phyloP scores from a whole-genome alignment of 2,329 filamentous ascomycete species.

The Fusarium sublunatum region DNA sequence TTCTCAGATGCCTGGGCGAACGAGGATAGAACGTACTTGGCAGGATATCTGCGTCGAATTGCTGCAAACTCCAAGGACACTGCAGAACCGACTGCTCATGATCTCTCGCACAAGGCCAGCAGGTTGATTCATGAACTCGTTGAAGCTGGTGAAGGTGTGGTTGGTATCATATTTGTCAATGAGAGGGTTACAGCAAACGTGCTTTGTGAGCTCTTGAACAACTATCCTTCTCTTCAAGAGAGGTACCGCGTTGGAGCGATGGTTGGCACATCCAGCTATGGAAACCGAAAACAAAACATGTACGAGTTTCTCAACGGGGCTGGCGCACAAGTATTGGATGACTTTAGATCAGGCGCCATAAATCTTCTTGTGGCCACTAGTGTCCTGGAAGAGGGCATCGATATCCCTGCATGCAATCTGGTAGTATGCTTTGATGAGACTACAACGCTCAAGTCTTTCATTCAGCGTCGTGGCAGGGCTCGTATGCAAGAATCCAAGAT shows the following conservation, averaged over 20 bases:
- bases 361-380: conserved; percentile 72
- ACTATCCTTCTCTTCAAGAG: conserved; percentile 59
- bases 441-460: conserved; percentile 65
- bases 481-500: conserved; percentile 63
- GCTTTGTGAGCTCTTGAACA: conserved; percentile 66
- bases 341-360: conserved; percentile 65
- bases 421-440: conserved; percentile 68
- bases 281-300: conserved; percentile 54
- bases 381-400: conserved; percentile 75
- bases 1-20: conserved; percentile 57
- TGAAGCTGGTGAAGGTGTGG: conserved; percentile 54
- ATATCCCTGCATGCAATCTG: conserved; percentile 72
- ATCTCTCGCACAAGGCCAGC: conserved; percentile 68
- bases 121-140: conserved; percentile 65
- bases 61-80: conserved; percentile 17
- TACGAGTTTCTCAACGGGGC: conserved; percentile 50
- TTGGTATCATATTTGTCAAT: conserved; percentile 75
- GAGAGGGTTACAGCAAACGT: conserved; percentile 71
- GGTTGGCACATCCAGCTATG: conserved; percentile 62
- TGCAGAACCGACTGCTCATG: conserved; percentile 21
- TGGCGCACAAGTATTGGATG: conserved; percentile 52
- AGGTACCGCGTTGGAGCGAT: conserved; percentile 65
- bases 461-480: conserved; percentile 67
- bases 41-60: conserved; percentile 57
- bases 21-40: conserved; percentile 68